These are phyloP conservation scores for Daldinia decipiens DNA, from an alignment of 495 filamentous ascomycete genomes.

Conservation along the genomic window DNA sequence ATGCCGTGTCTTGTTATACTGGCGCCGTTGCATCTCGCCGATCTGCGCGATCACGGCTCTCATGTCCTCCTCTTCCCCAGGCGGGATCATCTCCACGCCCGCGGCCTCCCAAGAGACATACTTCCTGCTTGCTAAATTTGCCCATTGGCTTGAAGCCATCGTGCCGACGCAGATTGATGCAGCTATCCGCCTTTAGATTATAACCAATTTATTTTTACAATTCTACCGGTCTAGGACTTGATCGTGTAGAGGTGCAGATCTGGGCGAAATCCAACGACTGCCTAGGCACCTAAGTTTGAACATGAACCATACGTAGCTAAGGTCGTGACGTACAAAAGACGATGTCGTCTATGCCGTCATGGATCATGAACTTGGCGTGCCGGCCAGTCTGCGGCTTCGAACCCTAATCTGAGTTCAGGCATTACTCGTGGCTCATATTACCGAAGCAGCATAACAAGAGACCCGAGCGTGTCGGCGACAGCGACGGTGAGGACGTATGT, in stretches of 20 bases:
- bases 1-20: slow-evolving; percentile 59
- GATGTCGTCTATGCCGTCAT: slow-evolving; percentile 19
- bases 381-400: neutral
- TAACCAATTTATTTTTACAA: neutral
- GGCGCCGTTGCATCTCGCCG: slow-evolving; percentile 59
- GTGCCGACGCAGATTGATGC: neutral
- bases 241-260: neutral
- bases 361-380: neutral
- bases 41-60: slow-evolving; percentile 58
- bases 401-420: neutral
- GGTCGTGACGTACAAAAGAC: slow-evolving; percentile 21
- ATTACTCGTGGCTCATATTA: slow-evolving; percentile 3
- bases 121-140: slow-evolving; percentile 36
- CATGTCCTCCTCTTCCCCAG: slow-evolving; percentile 57
- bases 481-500: neutral
- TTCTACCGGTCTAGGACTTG: slow-evolving; percentile 7
- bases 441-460: neutral
- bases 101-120: slow-evolving; percentile 56
- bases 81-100: slow-evolving; percentile 56
- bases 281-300: neutral
- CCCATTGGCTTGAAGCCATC: slow-evolving; percentile 19
- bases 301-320: neutral
- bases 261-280: neutral
- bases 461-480: neutral
- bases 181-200: neutral